A percentile compares a stretch with the other conserved stretches of the same genome.
phyloP scores from a whole-genome alignment of 345 rosid genomes.

The Punica granatum region DNA sequence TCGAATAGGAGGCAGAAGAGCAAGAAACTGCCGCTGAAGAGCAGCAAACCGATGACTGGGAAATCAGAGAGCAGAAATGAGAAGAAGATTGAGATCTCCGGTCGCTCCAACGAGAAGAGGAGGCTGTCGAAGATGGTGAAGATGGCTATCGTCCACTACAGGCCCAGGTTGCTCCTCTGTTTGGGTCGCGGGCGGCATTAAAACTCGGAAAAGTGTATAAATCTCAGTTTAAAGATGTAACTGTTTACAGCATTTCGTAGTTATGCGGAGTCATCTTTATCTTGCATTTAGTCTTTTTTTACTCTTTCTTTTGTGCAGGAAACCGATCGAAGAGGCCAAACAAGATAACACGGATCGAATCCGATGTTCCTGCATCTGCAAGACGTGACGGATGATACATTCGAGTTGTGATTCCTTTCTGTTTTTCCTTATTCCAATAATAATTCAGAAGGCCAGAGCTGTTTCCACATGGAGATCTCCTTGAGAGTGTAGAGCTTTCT shows the following conservation, averaged over 20 bases:
- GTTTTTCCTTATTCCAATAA: slow-evolving; percentile 37
- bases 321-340: no score
- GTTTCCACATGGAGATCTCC: slow-evolving; percentile 60
- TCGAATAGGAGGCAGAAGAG: slow-evolving; percentile 21
- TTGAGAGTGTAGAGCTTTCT: slow-evolving; percentile 41
- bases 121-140: slow-evolving; percentile 13
- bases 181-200: slow-evolving; percentile 27
- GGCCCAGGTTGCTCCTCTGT: slow-evolving; percentile 35
- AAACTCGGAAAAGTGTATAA: not conserved
- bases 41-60: slow-evolving; percentile 11
- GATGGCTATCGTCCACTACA: slow-evolving; percentile 11
- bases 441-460: slow-evolving; percentile 50
- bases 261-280: not conserved
- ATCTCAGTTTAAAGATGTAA: not conserved
- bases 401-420: slow-evolving; percentile 1
- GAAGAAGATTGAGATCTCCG: slow-evolving; percentile 24
- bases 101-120: slow-evolving; percentile 10
- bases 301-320: no score
- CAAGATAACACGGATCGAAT: no score
- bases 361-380: no score
- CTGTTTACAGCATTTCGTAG: not conserved
- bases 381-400: not conserved
- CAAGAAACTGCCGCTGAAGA: slow-evolving; percentile 16
- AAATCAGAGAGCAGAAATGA: slow-evolving; percentile 10
- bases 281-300: no score